Evolutionary conservation across 2,329 filamentous ascomycete species (phyloP).

Genomic region (Grosmannia huntii): DNA sequence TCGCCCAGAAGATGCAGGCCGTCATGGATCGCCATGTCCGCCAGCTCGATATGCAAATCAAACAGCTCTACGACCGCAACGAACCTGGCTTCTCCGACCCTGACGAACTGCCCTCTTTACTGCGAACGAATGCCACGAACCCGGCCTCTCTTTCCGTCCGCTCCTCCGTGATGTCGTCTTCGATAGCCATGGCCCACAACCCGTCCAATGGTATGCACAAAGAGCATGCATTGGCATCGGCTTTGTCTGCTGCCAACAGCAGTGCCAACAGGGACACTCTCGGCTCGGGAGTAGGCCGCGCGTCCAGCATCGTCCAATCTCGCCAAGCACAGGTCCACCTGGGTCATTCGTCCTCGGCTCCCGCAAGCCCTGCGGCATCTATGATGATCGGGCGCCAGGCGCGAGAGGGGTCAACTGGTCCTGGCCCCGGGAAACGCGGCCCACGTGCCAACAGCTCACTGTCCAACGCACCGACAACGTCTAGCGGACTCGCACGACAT

Average conservation of each 20-base stretch:
- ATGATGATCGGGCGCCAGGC: constrained; percentile 45
- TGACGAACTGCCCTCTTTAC: constrained; percentile 48
- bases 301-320: constrained; percentile 29
- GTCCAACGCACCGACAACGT: constrained; percentile 34
- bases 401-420: constrained; percentile 46
- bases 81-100: constrained; percentile 50
- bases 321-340: constrained; percentile 35
- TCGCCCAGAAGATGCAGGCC: constrained; percentile 51
- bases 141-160: constrained; percentile 27
- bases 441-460: constrained; percentile 35
- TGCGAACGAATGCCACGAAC: constrained; percentile 46
- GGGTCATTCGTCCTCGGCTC: constrained; percentile 41
- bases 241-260: constrained; percentile 11
- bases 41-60: constrained; percentile 50
- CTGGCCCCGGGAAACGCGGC: constrained; percentile 38
- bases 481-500: constrained; percentile 48
- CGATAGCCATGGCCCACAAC: constrained; percentile 18
- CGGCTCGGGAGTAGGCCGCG: constrained; percentile 18
- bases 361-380: constrained; percentile 46
- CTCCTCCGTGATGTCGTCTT: constrained; percentile 16
- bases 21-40: constrained; percentile 50
- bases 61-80: constrained; percentile 45
- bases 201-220: constrained; percentile 21
- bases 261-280: background rate
- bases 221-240: background rate